Conservation (phyloP, 345 rosid species). For the Brassica napus region Da-Ae NC_063450.1:52093501-52094000, state of each 20-base stretch:
- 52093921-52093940: conserved; percentile 93
- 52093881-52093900: conserved; percentile 71
- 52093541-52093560: conserved; percentile 86
- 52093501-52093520: conserved; percentile 59
- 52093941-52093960: conserved; percentile 93
- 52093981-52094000: conserved; percentile 92
- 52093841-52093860: conserved; percentile 57
- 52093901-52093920: conserved; percentile 84
- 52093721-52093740: conserved; percentile 62
- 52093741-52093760: conserved; percentile 52
- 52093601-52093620: conserved; percentile 73
- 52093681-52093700: conserved; percentile 46
- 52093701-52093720: conserved; percentile 63
- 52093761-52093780: conserved; percentile 68
- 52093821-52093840: conserved; percentile 77
- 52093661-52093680: conserved; percentile 50
- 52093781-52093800: conserved; percentile 81
- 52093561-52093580: conserved; percentile 63
- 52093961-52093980: conserved; percentile 96
- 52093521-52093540: conserved; percentile 73
- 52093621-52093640: conserved; percentile 46
- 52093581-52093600: conserved; percentile 2
- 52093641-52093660: conserved; percentile 56
- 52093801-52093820: conserved; percentile 96
- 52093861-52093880: conserved; percentile 80